Conservation (phyloP, 768 basidiomycete species). For the Podaxis carcinomalis region DNA sequence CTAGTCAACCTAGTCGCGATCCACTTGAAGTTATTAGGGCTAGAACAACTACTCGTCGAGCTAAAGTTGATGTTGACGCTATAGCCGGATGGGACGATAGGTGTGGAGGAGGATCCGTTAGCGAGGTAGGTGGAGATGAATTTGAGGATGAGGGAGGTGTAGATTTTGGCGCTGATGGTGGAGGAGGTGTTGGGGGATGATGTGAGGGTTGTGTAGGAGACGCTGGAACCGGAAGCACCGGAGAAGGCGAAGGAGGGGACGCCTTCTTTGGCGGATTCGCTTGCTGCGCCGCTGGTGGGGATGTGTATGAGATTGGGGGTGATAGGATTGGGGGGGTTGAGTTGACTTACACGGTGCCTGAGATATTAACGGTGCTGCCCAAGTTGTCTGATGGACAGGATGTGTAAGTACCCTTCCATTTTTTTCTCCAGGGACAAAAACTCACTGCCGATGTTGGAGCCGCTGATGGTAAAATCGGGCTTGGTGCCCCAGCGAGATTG, state of each 20-base stretch:
- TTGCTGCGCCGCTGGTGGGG: constrained; percentile 39
- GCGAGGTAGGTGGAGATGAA: constrained; percentile 28
- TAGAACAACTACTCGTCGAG: constrained; percentile 29
- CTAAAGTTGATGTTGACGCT: constrained; percentile 52
- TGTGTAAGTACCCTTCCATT: not conserved
- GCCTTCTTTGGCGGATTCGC: constrained; percentile 43
- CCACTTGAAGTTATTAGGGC: constrained; percentile 33
- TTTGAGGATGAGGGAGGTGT: constrained; percentile 37
- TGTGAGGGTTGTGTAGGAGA: constrained; percentile 48
- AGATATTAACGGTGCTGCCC: constrained; percentile 25
- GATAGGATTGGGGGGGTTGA: not conserved
- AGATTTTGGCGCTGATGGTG: constrained; percentile 35
- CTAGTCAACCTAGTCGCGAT: constrained; percentile 37
- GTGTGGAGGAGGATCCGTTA: constrained; percentile 1
- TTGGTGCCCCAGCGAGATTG: constrained; percentile 28
- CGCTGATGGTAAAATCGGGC: constrained; percentile 43
- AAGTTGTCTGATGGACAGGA: constrained; percentile 24
- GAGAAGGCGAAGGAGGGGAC: constrained; percentile 50
- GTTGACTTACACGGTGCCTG: constrained; percentile 39
- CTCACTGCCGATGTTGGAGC: constrained; percentile 43
- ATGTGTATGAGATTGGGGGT: not conserved
- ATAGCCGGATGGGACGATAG: constrained; percentile 36
- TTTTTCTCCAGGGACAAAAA: not conserved
- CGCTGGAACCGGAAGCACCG: constrained; percentile 31
- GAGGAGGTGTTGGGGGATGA: constrained; percentile 25